phyloP scores from a whole-genome alignment of 306 rosid species.

The Lathyrus tuberosus region DNA sequence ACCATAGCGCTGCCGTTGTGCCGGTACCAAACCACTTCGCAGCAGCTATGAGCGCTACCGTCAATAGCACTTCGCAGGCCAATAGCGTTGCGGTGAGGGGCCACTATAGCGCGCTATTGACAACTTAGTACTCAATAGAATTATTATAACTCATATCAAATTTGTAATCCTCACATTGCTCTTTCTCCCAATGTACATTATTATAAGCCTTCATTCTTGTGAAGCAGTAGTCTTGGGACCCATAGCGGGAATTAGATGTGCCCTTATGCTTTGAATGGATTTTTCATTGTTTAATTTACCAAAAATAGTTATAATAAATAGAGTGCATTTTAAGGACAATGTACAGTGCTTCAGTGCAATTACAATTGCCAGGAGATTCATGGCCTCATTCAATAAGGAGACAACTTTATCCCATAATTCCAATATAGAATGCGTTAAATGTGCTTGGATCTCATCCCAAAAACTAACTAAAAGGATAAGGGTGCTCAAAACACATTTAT shows the following conservation, averaged over 20 bases:
- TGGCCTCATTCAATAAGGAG: not conserved
- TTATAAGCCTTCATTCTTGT: not conserved
- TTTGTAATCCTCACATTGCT: not conserved
- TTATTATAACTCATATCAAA: not conserved
- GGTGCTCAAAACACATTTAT: too few relatives aligned
- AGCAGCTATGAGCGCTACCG: too few relatives aligned
- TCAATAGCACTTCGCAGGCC: too few relatives aligned
- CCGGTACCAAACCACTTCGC: too few relatives aligned
- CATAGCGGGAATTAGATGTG: not conserved
- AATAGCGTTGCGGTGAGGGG: too few relatives aligned
- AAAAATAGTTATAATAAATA: not conserved
- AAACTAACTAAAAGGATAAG: too few relatives aligned
- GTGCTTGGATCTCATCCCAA: too few relatives aligned
- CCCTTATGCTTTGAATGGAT: not conserved
- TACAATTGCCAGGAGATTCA: not conserved
- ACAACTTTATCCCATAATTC: not conserved
- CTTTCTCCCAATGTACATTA: not conserved
- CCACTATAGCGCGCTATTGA: too few relatives aligned
- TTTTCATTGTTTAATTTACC: not conserved
- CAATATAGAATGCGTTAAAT: not conserved
- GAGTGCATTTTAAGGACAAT: not conserved
- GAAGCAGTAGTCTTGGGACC: too few relatives aligned
- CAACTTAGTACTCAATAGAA: not conserved
- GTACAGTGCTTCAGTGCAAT: conserved; percentile 10
- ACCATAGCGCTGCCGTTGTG: too few relatives aligned